Base-by-base conservation (phyloP, 192 early-diverging fungal genomes). In the Tieghemiomyces parasiticus region DNA sequence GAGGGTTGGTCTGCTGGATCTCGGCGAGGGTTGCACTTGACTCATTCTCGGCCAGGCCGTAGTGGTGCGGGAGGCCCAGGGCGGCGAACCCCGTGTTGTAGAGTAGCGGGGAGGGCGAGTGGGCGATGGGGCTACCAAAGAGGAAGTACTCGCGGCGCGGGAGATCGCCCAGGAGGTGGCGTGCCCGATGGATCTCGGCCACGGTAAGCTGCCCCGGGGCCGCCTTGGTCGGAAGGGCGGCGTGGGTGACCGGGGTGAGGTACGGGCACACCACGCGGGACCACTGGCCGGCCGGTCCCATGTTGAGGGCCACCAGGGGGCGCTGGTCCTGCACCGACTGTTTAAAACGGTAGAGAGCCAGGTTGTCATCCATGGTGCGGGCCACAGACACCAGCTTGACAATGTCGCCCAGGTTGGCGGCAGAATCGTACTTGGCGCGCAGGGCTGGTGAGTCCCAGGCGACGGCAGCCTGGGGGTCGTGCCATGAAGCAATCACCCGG, bases 151-250 rank as follows among this genome's bases (percentile, higher is more conserved):
- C 68, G 61, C 82, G 80, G 0, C 79, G 52, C 0, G 81, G 74
- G 10, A 87, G 59, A 35, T 87, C 63, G 1, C 96, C 96, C 12
- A 87, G 59, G 20, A 83, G 59, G 20, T 75, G 61, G 12, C 90
- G 79, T 1, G 87, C 79, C 38, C 79, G 66, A 61, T 88, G 67
- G 61, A 99, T 93, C 61, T 95, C 79, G 26, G 62, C 64, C 0
- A 93, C 72, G 34, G 85, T 82, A 31, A 99, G 77, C 70, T 99
- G 96, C 31, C 96, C 96, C 6, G 93, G 91, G 2, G 96, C 96
- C 10, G 95, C 93, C 31, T 78, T 77, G 1, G 72, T 65, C 9
- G 90, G 82, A 51, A 99, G 66, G 24, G 72, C 62, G 25, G 82
- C 69, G 61, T 99, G 96, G 1, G 94, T 99, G 25, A 95, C 91